These are phyloP conservation scores for Xylariales sp. DNA, from an alignment of 2,329 filamentous ascomycete genomes.

Conservation along the genomic window DNA sequence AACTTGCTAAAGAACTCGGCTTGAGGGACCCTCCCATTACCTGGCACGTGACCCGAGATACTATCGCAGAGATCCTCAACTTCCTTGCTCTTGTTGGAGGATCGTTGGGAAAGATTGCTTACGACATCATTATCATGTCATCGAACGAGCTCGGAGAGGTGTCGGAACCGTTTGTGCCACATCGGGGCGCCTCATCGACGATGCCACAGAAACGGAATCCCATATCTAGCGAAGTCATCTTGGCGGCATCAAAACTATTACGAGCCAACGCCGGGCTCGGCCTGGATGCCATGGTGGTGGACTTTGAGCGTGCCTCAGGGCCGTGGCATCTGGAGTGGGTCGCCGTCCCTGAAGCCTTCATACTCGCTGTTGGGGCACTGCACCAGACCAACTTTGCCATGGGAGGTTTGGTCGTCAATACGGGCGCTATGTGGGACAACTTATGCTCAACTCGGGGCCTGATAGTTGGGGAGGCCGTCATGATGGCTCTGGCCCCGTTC, in stretches of 20 bases:
- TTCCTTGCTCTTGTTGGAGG: slow-evolving; percentile 5
- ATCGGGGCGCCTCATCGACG: slow-evolving; percentile 4
- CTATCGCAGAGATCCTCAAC: neutral
- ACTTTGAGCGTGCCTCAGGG: slow-evolving; percentile 9
- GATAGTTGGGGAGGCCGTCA: slow-evolving; percentile 1
- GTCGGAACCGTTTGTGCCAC: slow-evolving; percentile 4
- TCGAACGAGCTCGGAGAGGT: slow-evolving; percentile 11
- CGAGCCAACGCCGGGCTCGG: slow-evolving; percentile 4
- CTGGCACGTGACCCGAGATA: slow-evolving; percentile 7
- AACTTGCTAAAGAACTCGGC: slow-evolving; percentile 6
- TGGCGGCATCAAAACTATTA: slow-evolving; percentile 4
- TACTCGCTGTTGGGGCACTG: slow-evolving; percentile 8
- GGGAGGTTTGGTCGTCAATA: slow-evolving; percentile 4
- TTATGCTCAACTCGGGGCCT: slow-evolving; percentile 7
- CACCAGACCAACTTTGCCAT: slow-evolving; percentile 8
- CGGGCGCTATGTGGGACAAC: slow-evolving; percentile 4
- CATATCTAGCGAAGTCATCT: slow-evolving; percentile 6
- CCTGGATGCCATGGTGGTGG: slow-evolving; percentile 4
- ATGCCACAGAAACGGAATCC: slow-evolving; percentile 11
- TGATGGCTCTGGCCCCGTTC: slow-evolving; percentile 4
- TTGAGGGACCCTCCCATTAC: slow-evolving; percentile 3
- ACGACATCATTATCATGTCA: slow-evolving; percentile 11
- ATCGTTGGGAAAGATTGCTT: slow-evolving; percentile 5
- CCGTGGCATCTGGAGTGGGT: slow-evolving; percentile 10
- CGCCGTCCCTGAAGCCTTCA: neutral